Base-by-base conservation (phyloP, 176 grass and related monocot species). In the bread wheat (Triticum aestivum) region DNA sequence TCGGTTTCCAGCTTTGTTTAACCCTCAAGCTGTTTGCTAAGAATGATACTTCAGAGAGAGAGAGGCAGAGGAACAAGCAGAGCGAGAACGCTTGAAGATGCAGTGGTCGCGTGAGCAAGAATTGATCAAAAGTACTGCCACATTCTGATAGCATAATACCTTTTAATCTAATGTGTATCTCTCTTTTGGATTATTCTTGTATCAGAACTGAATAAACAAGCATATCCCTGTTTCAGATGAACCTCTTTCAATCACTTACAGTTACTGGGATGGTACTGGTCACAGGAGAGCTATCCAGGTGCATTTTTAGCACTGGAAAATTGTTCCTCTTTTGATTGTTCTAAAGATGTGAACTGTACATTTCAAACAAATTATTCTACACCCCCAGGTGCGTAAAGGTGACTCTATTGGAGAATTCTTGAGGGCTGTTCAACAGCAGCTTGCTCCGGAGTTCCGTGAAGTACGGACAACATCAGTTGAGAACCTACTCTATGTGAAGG, bases 181-280 rank as follows among this genome's bases (percentile, higher is more conserved):
- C 72, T 75, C 75, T 87, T 75, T 63, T 63, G 61, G 21, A 79
- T 87, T 54, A 73, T 20, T 64, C 69, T 88, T 80, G 20, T 24
- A 54, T 81, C 6, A 42, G 78, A 81, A 85, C 52, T 35, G 38
- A 81, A 69, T 30, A 76, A 11, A 20, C 54, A 84, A 64, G 42
- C 44, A 76, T 75, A 29, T 82, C 82, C 27, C n/a, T 58, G 24
- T 90, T 84, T 82, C 87, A 99, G 97, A 93, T 85, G 97, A 99
- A 62, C 90, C 97, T 72, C 90, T 96, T 59, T 65, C 93, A 84
- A 99, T 99, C 79, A 99, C 94, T 70, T 99, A 99, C 73, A 99
- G 94, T 91, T 99, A 99, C 69, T 99, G 97, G 94, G 97, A 99
- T 90, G 97, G 97, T 49, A 96, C 97, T 74, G 92, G 97, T 61